Base-by-base conservation (phyloP, 371 early-diverging fungal species). In the Rhizopus stolonifer region DNA sequence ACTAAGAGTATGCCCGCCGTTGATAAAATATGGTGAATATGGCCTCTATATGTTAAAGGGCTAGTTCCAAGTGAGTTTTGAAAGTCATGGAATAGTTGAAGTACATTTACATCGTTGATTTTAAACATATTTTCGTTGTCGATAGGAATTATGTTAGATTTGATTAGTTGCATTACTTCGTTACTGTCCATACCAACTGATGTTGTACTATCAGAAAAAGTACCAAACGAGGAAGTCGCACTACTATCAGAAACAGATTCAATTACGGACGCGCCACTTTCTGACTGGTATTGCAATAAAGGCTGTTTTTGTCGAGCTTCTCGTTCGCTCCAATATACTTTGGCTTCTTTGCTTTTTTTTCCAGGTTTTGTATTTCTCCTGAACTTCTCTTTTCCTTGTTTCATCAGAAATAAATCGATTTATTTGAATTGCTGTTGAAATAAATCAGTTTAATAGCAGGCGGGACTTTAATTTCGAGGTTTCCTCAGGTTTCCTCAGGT, bases 61-160 rank as follows among this genome's bases (percentile, higher is more conserved):
- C 46, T 46, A 26, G 46, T 46, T 46, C 46, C 46, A 46, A 46
- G 46, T 29, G 46, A 46, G 25, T 29, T 46, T 46, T 46, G 46
- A 29, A 46, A 46, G 46, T 46, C 31, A 46, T 46, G 46, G 31
- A 46, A 46, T 46, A 9, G 46, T 46, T 46, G 29, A 29, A 46
- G 46, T 1, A 46, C 31, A 46, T 32, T 33, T 10, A 33, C 48
- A 31, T 18, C 21, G 21, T 48, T 10, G 0, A 36, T 23, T 34
- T 42, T 21, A 42, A 42, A 42, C 42, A 21, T 18, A 34, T 48
- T 21, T 34, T 48, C 8, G 34, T 33, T 19, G 34, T 48, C 14
- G 23, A 48, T 23, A 42, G 42, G 42, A 42, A 42, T 19, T 19
- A 42, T 42, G 42, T 42, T 42, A 21, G 15, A 42, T 42, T 42